Conservation (phyloP, 805 yeast genomes). For the Ogataea pignaliae region DNA sequence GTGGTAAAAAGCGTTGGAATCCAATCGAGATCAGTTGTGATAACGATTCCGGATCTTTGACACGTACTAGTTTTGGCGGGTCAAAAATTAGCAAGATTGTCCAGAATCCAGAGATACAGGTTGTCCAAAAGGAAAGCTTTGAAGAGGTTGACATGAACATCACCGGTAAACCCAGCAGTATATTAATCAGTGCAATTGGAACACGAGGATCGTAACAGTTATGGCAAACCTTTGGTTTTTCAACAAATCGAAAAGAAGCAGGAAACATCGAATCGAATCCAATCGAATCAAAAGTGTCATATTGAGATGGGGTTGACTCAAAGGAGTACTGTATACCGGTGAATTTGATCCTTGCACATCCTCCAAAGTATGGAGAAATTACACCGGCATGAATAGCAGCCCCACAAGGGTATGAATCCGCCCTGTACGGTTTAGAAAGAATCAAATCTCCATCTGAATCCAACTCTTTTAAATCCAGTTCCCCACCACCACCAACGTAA, state of each 20-base stretch:
- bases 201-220: constrained; percentile 72
- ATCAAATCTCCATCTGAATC: constrained; percentile 11
- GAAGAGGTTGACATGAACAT: constrained; percentile 43
- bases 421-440: constrained; percentile 68
- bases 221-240: constrained; percentile 39
- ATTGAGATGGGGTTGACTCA: constrained; percentile 40
- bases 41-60: constrained; percentile 45
- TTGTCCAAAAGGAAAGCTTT: constrained; percentile 55
- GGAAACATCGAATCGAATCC: constrained; percentile 72
- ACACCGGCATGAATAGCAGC: constrained; percentile 87
- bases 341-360: constrained; percentile 63
- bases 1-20: constrained; percentile 69
- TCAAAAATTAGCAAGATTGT: constrained; percentile 71
- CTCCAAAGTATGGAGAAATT: constrained; percentile 70
- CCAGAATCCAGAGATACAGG: constrained; percentile 73
- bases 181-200: constrained; percentile 50
- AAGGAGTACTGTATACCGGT: constrained; percentile 50
- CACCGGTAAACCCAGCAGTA: constrained; percentile 59
- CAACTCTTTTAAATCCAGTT: constrained; percentile 12
- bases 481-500: constrained; percentile 78
- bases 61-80: constrained; percentile 65
- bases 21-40: constrained; percentile 67
- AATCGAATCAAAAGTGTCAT: constrained; percentile 49
- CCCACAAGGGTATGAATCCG: constrained; percentile 86
- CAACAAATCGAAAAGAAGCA: constrained; percentile 58